Evolutionary conservation across 1,284 basidiomycete species (phyloP).

Genomic region (Leucoagaricus sp.): DNA sequence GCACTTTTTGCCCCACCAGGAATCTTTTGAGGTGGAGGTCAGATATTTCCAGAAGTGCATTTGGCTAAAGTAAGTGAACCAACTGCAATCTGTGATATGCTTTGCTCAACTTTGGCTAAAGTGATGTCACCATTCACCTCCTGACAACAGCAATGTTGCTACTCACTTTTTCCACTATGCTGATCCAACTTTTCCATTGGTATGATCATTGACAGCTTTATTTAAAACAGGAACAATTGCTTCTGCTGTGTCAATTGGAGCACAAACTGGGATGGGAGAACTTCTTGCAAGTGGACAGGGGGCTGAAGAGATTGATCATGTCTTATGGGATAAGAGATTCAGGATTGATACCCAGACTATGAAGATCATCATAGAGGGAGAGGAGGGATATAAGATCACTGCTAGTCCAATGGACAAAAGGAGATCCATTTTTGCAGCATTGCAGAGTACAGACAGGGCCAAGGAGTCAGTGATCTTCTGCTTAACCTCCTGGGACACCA

Average conservation of each 20-base stretch:
- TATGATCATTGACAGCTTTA: constrained; percentile 41
- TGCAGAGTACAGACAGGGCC: constrained; percentile 1
- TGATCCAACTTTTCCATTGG: constrained; percentile 48
- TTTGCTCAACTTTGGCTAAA: constrained; percentile 18
- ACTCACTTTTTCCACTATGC: constrained; percentile 41
- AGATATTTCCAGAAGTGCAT: constrained; percentile 45
- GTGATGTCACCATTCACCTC: constrained; percentile 46
- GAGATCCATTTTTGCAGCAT: constrained; percentile 12
- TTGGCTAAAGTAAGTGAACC: constrained; percentile 42
- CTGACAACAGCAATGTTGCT: constrained; percentile 42
- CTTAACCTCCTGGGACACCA: constrained; percentile 1
- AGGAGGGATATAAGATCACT: constrained; percentile 39
- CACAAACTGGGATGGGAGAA: constrained; percentile 45
- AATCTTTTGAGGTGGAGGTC: constrained; percentile 39
- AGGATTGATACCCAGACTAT: constrained; percentile 46
- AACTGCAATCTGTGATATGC: background rate
- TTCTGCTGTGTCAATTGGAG: constrained; percentile 53
- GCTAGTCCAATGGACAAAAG: constrained; percentile 17
- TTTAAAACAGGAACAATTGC: constrained; percentile 52
- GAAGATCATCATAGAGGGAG: constrained; percentile 53
- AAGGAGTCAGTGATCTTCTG: background rate
- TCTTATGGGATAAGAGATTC: constrained; percentile 45
- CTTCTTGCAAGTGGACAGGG: constrained; percentile 42
- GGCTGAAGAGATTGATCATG: constrained; percentile 38
- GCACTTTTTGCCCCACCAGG: constrained; percentile 43